A percentile compares a stretch with the other conserved stretches of the same genome.
phyloP scores from a whole-genome alignment of 73 alveolate genomes.

The Durusdinium trenchii region DNA sequence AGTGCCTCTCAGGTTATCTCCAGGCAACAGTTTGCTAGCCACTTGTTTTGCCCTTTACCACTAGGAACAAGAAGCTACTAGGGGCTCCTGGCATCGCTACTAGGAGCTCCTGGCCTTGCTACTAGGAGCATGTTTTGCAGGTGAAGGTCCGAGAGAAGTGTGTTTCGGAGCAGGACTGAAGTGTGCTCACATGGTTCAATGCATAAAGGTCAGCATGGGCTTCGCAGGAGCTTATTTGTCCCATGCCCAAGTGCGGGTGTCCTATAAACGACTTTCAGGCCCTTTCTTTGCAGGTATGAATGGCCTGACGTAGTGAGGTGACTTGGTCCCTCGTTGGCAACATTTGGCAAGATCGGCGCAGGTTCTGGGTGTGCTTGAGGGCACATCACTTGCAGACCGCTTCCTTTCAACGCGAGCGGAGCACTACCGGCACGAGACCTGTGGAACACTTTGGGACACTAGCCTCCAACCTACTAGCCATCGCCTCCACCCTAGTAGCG shows the following conservation, averaged over 20 bases:
- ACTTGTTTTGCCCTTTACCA: neutral
- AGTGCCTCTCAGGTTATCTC: slow-evolving; percentile 57
- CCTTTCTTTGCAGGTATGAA: neutral
- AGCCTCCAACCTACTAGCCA: too few species aligned
- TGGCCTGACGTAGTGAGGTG: neutral
- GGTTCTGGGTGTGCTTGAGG: slow-evolving; percentile 65
- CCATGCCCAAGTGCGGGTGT: slow-evolving; percentile 87
- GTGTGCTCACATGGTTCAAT: neutral
- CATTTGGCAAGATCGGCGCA: too few species aligned
- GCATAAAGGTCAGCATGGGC: neutral
- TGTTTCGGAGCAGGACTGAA: slow-evolving; percentile 80
- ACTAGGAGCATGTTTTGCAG: neutral
- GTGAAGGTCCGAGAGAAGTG: slow-evolving; percentile 79
- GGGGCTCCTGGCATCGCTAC: neutral
- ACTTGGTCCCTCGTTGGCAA: neutral
- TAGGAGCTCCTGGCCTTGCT: neutral
- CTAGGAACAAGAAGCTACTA: neutral
- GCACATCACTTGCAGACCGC: slow-evolving; percentile 47
- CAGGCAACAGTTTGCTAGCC: slow-evolving; percentile 6
- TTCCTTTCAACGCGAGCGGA: slow-evolving; percentile 84
- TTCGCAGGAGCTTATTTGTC: slow-evolving; percentile 67
- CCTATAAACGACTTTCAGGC: slow-evolving; percentile 85
- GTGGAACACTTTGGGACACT: neutral
- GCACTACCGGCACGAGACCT: slow-evolving; percentile 24
- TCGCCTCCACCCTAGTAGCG: too few species aligned